These are phyloP conservation scores for Scortechinia acanthostroma DNA, from an alignment of 2,329 filamentous ascomycete genomes.

Conservation along the genomic window DNA sequence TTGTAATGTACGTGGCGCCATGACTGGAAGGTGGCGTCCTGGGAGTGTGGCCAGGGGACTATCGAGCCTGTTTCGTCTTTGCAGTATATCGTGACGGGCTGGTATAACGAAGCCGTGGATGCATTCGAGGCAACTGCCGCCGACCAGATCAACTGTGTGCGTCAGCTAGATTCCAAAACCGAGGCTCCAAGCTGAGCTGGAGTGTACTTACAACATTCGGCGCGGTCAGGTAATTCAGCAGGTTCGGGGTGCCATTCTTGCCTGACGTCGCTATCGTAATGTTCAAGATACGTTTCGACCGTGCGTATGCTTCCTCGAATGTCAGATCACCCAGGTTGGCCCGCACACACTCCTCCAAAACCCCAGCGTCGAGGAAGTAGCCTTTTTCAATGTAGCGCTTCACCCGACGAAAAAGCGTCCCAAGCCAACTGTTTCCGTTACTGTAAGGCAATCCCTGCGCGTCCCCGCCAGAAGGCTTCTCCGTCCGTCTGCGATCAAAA, in stretches of 20 bases:
- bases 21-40: constrained; percentile 40
- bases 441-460: constrained; percentile 7
- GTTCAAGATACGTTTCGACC: constrained; percentile 59
- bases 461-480: constrained; percentile 6
- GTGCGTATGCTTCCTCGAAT: constrained; percentile 63
- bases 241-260: constrained; percentile 49
- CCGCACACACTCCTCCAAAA: constrained; percentile 55
- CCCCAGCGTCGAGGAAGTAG: constrained; percentile 54
- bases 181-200: not conserved
- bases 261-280: constrained; percentile 58
- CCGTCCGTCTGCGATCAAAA: constrained; percentile 31
- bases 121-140: constrained; percentile 51
- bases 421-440: constrained; percentile 9
- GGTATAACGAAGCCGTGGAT: constrained; percentile 35
- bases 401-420: constrained; percentile 40
- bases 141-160: constrained; percentile 44
- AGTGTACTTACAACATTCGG: constrained; percentile 47
- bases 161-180: too few relatives aligned
- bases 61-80: constrained; percentile 54
- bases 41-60: constrained; percentile 44
- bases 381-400: constrained; percentile 46
- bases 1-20: constrained; percentile 44
- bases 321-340: constrained; percentile 62
- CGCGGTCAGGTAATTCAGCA: constrained; percentile 65
- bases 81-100: constrained; percentile 44